Evolutionary conservation across 139 green algal genomes (phyloP).

Genomic region (Bryopsis sp.): DNA sequence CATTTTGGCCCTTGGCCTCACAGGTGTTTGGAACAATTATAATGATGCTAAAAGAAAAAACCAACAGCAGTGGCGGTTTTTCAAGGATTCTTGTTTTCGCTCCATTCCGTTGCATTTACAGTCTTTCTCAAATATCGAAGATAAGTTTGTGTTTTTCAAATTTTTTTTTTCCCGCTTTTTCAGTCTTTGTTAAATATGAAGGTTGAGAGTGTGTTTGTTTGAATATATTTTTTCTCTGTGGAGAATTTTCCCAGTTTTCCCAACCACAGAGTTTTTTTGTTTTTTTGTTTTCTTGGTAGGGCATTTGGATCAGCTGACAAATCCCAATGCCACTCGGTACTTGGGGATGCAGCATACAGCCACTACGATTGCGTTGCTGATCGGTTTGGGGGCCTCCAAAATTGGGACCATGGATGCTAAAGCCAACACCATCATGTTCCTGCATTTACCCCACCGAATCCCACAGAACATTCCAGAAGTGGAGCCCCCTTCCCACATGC

Average conservation of each 20-base stretch:
- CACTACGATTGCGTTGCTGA: constrained; percentile 75
- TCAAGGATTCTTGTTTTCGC: too few species aligned
- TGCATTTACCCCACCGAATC: constrained; percentile 88
- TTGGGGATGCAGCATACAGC: constrained; percentile 70
- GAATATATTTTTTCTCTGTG: not conserved
- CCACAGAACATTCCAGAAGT: constrained; percentile 80
- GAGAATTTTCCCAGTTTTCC: not conserved
- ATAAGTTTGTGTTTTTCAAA: too few species aligned
- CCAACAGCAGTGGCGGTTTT: too few species aligned
- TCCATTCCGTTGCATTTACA: too few species aligned
- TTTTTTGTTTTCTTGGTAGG: constrained; percentile 70
- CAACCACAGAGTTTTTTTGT: not conserved
- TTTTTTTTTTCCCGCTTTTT: too few species aligned
- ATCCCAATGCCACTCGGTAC: constrained; percentile 52
- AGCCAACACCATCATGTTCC: constrained; percentile 77
- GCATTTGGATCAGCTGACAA: constrained; percentile 31
- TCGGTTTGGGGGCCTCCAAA: constrained; percentile 65
- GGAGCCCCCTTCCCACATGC: constrained; percentile 79
- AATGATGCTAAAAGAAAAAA: too few species aligned
- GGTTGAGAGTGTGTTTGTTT: too few species aligned
- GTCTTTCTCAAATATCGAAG: too few species aligned
- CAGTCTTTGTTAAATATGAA: too few species aligned
- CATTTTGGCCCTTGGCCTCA: too few species aligned
- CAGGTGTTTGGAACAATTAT: too few species aligned
- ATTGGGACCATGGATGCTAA: constrained; percentile 55